Conservation (phyloP, 2,329 filamentous ascomycete genomes). For the Dactylellina leptospora region DNA sequence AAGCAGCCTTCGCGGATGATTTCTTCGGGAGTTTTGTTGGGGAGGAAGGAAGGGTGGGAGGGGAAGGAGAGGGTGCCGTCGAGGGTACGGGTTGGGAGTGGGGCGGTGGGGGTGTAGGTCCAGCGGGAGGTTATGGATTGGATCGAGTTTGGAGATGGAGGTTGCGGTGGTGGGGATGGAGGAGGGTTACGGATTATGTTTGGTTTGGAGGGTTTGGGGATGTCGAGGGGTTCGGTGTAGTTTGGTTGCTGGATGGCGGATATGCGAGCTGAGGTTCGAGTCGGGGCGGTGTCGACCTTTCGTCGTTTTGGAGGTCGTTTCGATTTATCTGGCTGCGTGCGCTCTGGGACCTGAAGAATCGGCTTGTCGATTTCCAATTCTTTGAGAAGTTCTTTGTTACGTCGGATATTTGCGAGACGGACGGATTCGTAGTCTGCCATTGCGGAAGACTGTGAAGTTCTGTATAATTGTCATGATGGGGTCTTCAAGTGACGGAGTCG, state of each 20-base stretch:
- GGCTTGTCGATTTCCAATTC: conserved; percentile 63
- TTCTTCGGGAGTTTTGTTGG: conserved; percentile 67
- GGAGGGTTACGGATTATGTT: conserved; percentile 14
- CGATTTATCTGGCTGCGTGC: background rate
- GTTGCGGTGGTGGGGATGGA: conserved; percentile 60
- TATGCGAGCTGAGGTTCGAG: conserved; percentile 64
- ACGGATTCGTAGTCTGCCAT: conserved; percentile 64
- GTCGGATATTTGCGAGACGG: conserved; percentile 64
- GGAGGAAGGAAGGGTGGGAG: conserved; percentile 62
- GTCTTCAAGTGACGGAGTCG: background rate
- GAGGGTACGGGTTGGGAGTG: conserved; percentile 61
- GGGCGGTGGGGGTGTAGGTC: conserved; percentile 61
- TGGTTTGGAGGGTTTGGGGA: conserved; percentile 36
- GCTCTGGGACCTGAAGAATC: conserved; percentile 55
- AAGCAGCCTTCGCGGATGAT: conserved; percentile 67
- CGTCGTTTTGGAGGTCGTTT: conserved; percentile 61
- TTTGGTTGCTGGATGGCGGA: conserved; percentile 60
- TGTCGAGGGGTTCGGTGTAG: conserved; percentile 60
- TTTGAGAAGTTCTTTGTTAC: conserved; percentile 64
- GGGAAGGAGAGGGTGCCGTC: conserved; percentile 64
- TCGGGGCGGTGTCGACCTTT: conserved; percentile 60
- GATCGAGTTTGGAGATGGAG: conserved; percentile 59
- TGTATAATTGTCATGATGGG: background rate
- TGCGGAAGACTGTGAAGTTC: background rate
- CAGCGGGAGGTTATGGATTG: conserved; percentile 6